Conservation (phyloP, 176 grass and related monocot species). For the Paspalum vaginatum region DNA sequence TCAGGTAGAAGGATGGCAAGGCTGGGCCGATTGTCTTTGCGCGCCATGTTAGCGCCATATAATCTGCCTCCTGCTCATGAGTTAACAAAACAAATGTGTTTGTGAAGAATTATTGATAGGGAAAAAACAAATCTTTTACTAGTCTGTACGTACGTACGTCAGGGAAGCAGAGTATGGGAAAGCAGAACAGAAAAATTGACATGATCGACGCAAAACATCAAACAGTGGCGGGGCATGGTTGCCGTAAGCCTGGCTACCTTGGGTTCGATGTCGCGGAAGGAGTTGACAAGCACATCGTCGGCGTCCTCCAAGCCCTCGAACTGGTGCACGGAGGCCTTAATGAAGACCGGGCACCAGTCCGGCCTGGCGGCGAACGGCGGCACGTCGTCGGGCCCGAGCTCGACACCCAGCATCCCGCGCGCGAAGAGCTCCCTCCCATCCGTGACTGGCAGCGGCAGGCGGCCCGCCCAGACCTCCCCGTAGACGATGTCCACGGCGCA, state of each 20-base stretch:
- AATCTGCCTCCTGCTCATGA: slow-evolving; percentile 32
- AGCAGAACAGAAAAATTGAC: no score
- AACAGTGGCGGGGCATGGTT: background rate
- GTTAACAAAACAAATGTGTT: no score
- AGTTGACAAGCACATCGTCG: slow-evolving; percentile 42
- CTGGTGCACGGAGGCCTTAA: background rate
- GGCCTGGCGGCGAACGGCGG: slow-evolving; percentile 35
- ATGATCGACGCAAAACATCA: background rate
- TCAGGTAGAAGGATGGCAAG: slow-evolving; percentile 32
- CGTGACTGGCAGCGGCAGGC: background rate
- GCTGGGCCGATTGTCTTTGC: slow-evolving; percentile 52
- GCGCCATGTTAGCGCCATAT: slow-evolving; percentile 32
- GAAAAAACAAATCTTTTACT: no score
- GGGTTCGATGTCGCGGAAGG: slow-evolving; percentile 23
- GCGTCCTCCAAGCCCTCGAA: slow-evolving; percentile 22
- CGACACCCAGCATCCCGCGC: background rate
- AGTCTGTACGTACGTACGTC: no score
- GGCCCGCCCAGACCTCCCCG: slow-evolving; percentile 32
- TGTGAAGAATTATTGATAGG: no score
- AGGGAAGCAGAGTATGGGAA: background rate
- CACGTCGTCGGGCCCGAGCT: slow-evolving; percentile 12
- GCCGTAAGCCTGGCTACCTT: background rate
- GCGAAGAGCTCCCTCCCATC: background rate
- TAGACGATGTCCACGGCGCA: slow-evolving; percentile 23
- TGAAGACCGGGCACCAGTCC: background rate